A percentile compares a stretch with the other conserved stretches of the same genome.
Evolutionary conservation across 495 filamentous ascomycete genomes (phyloP).

Genomic region (Neurospora sublineolata): DNA sequence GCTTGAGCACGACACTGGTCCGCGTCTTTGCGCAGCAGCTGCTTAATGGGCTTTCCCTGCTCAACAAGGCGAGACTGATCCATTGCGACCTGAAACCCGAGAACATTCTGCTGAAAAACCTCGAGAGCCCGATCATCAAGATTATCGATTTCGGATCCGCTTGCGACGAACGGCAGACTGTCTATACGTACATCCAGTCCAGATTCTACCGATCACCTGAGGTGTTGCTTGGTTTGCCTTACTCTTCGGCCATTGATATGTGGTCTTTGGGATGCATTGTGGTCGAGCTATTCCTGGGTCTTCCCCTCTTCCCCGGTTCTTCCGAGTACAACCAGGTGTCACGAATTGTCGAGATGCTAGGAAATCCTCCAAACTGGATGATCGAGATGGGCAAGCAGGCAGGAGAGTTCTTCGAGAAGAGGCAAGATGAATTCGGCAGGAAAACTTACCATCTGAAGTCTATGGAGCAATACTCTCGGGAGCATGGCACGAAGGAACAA

Average conservation of each 20-base stretch:
- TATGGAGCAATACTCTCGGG: slow-evolving; percentile 93
- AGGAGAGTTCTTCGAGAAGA: slow-evolving; percentile 95
- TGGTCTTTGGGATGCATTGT: slow-evolving; percentile 99
- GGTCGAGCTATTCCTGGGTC: slow-evolving; percentile 90
- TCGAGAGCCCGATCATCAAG: slow-evolving; percentile 99
- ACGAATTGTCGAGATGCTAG: slow-evolving; percentile 96
- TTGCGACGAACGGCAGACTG: slow-evolving; percentile 95
- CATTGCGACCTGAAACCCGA: slow-evolving; percentile 99
- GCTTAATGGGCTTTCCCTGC: slow-evolving; percentile 76
- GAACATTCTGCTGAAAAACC: slow-evolving; percentile 95
- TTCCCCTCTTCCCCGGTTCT: slow-evolving; percentile 93
- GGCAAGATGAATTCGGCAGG: slow-evolving; percentile 77
- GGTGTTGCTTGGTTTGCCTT: slow-evolving; percentile 85
- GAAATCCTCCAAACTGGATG: slow-evolving; percentile 96
- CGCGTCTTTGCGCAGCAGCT: slow-evolving; percentile 97
- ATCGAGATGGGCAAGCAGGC: slow-evolving; percentile 97
- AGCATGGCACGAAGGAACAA: slow-evolving; percentile 93
- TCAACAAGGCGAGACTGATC: slow-evolving; percentile 95
- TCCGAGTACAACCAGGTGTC: slow-evolving; percentile 99
- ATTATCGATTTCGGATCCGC: slow-evolving; percentile 99
- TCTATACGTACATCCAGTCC: slow-evolving; percentile 99
- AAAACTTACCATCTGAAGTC: slow-evolving; percentile 86
- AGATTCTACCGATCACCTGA: slow-evolving; percentile 97
- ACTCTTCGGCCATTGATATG: slow-evolving; percentile 99
- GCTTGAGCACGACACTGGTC: slow-evolving; percentile 92